Evolutionary conservation across 192 early-diverging fungal genomes (phyloP).

Genomic region (Thoreauomyces humboldtii): DNA sequence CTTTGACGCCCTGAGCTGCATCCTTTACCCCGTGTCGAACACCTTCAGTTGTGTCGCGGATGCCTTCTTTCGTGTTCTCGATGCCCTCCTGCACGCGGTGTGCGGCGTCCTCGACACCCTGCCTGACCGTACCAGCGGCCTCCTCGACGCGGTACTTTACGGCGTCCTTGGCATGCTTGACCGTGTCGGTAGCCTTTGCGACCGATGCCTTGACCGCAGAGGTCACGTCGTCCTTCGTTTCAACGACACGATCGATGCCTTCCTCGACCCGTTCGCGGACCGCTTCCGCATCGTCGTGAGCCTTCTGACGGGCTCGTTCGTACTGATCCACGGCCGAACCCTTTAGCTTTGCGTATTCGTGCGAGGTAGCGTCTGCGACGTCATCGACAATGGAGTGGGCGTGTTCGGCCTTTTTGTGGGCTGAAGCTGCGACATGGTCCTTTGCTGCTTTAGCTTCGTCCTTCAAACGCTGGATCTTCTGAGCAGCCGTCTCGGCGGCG

Average conservation of each 20-base stretch:
- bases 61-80: not conserved
- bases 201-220: too few species aligned
- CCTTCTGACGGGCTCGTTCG: slow-evolving; percentile 5
- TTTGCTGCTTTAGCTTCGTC: not conserved
- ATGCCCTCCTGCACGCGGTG: not conserved
- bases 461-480: not conserved
- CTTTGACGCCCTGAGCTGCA: slow-evolving; percentile 2
- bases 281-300: not conserved
- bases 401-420: not conserved
- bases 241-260: not conserved
- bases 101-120: slow-evolving; percentile 3
- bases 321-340: not conserved
- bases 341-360: not conserved
- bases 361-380: not conserved
- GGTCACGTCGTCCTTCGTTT: too few species aligned
- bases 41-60: not conserved
- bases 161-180: slow-evolving; percentile 1
- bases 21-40: not conserved
- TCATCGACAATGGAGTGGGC: too few species aligned
- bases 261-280: not conserved
- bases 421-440: not conserved
- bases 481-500: not conserved
- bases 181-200: not conserved
- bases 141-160: slow-evolving; percentile 6
- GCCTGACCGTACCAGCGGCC: not conserved